Percentiles rank a stretch among this genome's conserved stretches.
phyloP scores from a whole-genome alignment of 345 rosid species.

The Euphorbia pulcherrima region DNA sequence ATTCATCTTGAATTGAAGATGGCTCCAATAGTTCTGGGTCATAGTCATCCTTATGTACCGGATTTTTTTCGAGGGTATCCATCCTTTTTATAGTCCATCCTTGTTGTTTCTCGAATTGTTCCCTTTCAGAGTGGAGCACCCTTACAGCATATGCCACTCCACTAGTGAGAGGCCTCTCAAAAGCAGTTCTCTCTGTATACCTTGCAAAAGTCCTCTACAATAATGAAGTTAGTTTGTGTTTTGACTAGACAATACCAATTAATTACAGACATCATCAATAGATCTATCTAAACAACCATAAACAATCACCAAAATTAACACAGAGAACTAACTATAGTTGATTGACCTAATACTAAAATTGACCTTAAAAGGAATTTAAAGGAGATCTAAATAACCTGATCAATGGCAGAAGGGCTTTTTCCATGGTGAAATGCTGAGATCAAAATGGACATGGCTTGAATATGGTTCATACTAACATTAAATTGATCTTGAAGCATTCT shows the following conservation, averaged over 20 bases:
- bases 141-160: conserved; percentile 96
- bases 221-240: conserved; percentile 32
- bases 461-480: conserved; percentile 97
- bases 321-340: conserved; percentile 2
- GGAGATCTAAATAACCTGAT: conserved; percentile 58
- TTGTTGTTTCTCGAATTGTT: conserved; percentile 84
- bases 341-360: conserved; percentile 8
- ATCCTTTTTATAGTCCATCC: conserved; percentile 90
- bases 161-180: conserved; percentile 97
- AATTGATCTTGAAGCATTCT: conserved; percentile 98
- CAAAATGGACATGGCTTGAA: conserved; percentile 93
- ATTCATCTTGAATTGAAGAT: conserved; percentile 81
- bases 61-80: conserved; percentile 66
- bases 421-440: conserved; percentile 94
- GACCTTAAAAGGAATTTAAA: conserved; percentile 14
- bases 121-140: conserved; percentile 88
- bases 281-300: conserved; percentile 16
- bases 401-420: conserved; percentile 83
- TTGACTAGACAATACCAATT: conserved; percentile 11
- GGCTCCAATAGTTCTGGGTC: conserved; percentile 58
- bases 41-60: conserved; percentile 75
- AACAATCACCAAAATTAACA: conserved; percentile 9
- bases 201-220: conserved; percentile 76
- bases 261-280: neutral
- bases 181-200: conserved; percentile 92